Evolutionary conservation across 2,329 filamentous ascomycete genomes (phyloP).

Genomic region (Gaeumannomyces tritici): DNA sequence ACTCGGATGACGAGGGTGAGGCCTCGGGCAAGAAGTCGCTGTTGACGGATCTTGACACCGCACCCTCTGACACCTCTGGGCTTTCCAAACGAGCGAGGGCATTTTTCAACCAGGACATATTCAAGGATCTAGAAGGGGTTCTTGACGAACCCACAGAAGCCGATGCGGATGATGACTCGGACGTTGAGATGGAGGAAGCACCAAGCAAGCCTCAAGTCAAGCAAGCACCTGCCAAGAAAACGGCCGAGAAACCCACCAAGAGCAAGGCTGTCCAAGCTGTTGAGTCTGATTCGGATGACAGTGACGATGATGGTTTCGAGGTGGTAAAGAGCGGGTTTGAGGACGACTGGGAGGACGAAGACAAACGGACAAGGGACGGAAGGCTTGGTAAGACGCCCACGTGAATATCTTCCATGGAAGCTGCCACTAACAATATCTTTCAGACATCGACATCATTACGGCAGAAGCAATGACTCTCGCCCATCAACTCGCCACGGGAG

Average conservation of each 20-base stretch:
- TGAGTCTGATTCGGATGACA: constrained; percentile 17
- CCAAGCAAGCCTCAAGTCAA: constrained; percentile 24
- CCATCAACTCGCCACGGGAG: constrained; percentile 79
- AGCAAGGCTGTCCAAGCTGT: constrained; percentile 12
- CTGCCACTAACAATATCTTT: constrained; percentile 15
- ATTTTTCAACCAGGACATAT: constrained; percentile 94
- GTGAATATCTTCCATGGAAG: neutral
- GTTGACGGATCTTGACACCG: constrained; percentile 52
- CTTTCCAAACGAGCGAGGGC: constrained; percentile 78
- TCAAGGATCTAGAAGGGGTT: constrained; percentile 68
- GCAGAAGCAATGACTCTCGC: constrained; percentile 97
- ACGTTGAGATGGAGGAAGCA: constrained; percentile 28
- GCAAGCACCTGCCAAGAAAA: constrained; percentile 14
- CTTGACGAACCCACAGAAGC: constrained; percentile 39
- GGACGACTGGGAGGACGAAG: constrained; percentile 55
- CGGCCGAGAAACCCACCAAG: constrained; percentile 16
- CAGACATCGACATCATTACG: constrained; percentile 97
- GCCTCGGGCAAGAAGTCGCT: constrained; percentile 35
- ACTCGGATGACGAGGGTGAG: constrained; percentile 45
- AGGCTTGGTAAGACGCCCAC: constrained; percentile 39
- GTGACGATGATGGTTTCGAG: constrained; percentile 40
- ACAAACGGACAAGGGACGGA: constrained; percentile 53
- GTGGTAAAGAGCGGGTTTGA: constrained; percentile 41
- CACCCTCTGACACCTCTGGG: constrained; percentile 38
- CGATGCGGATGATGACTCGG: constrained; percentile 14